Base-by-base conservation (phyloP, 148 eudicot genomes). In the Amaranthus hypochondriacus region DNA sequence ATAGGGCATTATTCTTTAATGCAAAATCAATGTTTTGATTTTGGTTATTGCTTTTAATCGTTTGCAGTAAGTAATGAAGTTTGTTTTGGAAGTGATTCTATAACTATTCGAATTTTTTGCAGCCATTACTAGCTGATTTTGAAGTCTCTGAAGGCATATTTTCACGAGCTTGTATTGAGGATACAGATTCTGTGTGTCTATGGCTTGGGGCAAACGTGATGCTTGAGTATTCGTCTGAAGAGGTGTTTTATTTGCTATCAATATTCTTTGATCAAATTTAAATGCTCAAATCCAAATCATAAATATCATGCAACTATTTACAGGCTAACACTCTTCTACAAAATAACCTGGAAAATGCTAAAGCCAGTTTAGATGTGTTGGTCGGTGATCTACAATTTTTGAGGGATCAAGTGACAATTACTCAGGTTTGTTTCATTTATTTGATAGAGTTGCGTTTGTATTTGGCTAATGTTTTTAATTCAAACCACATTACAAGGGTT, bases 201-300 rank as follows among this genome's bases (percentile, higher is more conserved):
- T 94, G 98, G 96, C 85, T 94, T 57, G 98, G 96, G 76, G 96
- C 93, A 74, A 94, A 94, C 74, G 93, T 94, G 66, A 94, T 94
- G 98, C 84, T 91, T 74, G 97, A 95, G 83, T 92, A 95, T 81
- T 83, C 98, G 48, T 86, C 92, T 78, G 98, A 95, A 79, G 97
- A 95, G 98, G 98, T 93, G 69, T 48, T 44, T 71, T 43, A 65
- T 71, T 72, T 8, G 56, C 65, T 66, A 73, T 72, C 55, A 66
- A n/a, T 4, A 5, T 67, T 48, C 68, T 56, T 62, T 28, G 18
- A 42, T 13, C 52, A 63, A 67, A 48, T 62, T 39, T 39, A 69
- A 18, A 6, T 63, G 64, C 48, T 12, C 28, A 0, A 14, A 51
- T 56, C 60, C 50, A 11, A 66, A 44, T 54, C 75, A n/a, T 62